These are phyloP conservation scores for Carallia brachiata DNA, from an alignment of 345 rosid genomes.

Conservation along the genomic window DNA sequence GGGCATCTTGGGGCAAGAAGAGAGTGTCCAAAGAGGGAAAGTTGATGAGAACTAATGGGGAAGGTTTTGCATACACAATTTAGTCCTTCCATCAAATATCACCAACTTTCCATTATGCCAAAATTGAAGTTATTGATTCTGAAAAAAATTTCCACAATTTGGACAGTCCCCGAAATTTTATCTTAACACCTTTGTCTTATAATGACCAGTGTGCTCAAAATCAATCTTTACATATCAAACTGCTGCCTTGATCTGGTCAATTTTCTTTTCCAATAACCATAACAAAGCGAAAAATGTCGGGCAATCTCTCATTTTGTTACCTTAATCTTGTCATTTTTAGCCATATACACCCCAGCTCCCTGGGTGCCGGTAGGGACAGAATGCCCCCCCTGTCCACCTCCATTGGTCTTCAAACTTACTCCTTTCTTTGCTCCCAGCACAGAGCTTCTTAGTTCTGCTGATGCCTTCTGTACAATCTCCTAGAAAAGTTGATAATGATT, in stretches of 20 bases:
- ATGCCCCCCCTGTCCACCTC: conserved; percentile 28
- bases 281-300: neutral
- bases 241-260: neutral
- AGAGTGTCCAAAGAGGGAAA: no score
- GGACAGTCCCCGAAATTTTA: no score
- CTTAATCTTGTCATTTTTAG: conserved; percentile 43
- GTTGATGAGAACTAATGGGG: no score
- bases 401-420: conserved; percentile 39
- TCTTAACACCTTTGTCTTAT: no score
- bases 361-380: conserved; percentile 35
- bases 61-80: no score
- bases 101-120: no score
- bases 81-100: no score
- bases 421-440: conserved; percentile 39
- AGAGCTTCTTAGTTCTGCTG: conserved; percentile 53
- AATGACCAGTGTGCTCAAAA: no score
- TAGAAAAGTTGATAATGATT: conserved; percentile 19
- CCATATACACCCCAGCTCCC: conserved; percentile 30
- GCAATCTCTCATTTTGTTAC: conserved; percentile 26
- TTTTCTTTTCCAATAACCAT: neutral
- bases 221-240: no score
- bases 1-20: no score
- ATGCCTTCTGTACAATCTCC: conserved; percentile 64
- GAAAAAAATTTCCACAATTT: no score
- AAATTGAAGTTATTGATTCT: no score